A percentile compares a stretch with the other conserved stretches of the same genome.
These are phyloP conservation scores for Monosporascus cannonballus DNA, from an alignment of 2,329 filamentous ascomycete genomes.

Conservation along the genomic window DNA sequence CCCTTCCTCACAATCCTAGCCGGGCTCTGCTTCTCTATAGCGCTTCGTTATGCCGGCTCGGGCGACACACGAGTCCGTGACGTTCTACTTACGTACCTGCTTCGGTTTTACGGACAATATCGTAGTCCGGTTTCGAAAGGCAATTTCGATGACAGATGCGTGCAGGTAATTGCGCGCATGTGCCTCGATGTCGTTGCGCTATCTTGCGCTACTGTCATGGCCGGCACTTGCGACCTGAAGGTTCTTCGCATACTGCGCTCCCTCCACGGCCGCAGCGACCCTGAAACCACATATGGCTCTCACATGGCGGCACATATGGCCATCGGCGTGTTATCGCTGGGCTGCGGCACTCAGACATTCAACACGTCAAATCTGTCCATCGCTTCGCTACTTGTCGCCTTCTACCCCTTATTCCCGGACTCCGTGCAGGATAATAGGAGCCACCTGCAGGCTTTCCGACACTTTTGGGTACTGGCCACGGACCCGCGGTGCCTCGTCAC, in stretches of 20 bases:
- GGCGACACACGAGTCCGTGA: constrained; percentile 68
- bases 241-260: constrained; percentile 81
- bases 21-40: constrained; percentile 78
- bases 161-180: constrained; percentile 77
- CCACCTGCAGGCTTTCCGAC: constrained; percentile 91
- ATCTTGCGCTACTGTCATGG: constrained; percentile 84
- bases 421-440: constrained; percentile 89
- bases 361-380: constrained; percentile 83
- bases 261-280: constrained; percentile 80
- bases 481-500: constrained; percentile 85
- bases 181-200: constrained; percentile 86
- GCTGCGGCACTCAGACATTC: constrained; percentile 87
- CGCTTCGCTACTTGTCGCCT: constrained; percentile 78
- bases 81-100: constrained; percentile 75
- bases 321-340: constrained; percentile 84
- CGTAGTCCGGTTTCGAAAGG: constrained; percentile 29
- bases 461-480: constrained; percentile 92
- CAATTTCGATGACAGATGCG: constrained; percentile 77
- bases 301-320: constrained; percentile 91
- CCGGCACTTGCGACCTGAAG: constrained; percentile 82
- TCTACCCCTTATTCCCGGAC: constrained; percentile 89
- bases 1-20: constrained; percentile 90
- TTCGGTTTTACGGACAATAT: constrained; percentile 77
- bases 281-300: constrained; percentile 83
- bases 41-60: constrained; percentile 68